These are phyloP conservation scores for Murraya paniculata DNA, from an alignment of 345 rosid species.

Conservation along the genomic window DNA sequence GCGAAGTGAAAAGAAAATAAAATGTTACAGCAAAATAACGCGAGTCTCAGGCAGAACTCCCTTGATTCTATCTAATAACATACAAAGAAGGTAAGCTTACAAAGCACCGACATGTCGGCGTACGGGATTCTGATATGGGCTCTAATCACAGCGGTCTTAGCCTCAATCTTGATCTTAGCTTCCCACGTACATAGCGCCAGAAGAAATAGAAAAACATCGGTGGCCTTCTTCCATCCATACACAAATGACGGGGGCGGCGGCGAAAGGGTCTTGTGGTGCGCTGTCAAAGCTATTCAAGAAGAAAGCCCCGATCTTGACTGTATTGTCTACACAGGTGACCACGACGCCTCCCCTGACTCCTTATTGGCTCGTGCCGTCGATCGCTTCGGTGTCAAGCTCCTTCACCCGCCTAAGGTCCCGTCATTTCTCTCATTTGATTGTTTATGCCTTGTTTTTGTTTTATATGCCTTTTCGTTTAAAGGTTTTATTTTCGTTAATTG, in stretches of 20 bases:
- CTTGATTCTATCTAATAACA: background rate
- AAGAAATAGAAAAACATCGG: conserved; percentile 42
- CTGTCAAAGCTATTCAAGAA: conserved; percentile 88
- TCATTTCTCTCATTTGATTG: background rate
- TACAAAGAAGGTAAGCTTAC: background rate
- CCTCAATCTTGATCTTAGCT: conserved; percentile 37
- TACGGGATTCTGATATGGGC: conserved; percentile 31
- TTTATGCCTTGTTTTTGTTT: background rate
- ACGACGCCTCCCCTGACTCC: conserved; percentile 60
- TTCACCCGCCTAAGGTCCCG: conserved; percentile 56
- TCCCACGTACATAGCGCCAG: conserved; percentile 39
- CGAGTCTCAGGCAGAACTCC: background rate
- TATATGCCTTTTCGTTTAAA: no score
- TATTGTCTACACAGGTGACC: conserved; percentile 74
- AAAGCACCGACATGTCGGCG: conserved; percentile 40
- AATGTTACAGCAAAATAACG: background rate
- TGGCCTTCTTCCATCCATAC: conserved; percentile 90
- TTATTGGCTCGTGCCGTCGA: conserved; percentile 64
- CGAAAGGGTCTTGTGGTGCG: conserved; percentile 95
- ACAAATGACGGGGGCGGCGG: conserved; percentile 99
- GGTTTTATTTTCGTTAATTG: background rate
- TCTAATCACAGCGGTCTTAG: conserved; percentile 32
- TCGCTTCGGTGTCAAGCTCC: conserved; percentile 80
- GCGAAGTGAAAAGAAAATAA: no score
- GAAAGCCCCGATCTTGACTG: conserved; percentile 64